Percentiles rank a stretch among this genome's conserved stretches.
Conservation (phyloP, 768 basidiomycete genomes). For the Kwoniella botswanensis region DNA sequence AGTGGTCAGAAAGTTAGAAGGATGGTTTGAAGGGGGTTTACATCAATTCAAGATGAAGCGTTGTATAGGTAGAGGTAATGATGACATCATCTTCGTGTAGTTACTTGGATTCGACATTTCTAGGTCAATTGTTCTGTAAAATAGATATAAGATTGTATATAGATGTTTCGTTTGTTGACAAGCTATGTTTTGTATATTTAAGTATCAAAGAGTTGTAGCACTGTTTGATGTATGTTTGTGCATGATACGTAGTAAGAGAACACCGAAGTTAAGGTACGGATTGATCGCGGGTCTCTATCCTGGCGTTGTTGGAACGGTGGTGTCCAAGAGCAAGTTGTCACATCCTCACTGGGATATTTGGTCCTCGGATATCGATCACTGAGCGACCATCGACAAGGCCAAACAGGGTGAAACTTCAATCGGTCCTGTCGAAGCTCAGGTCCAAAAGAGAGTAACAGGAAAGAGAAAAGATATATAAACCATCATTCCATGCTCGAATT, state of each 20-base stretch:
- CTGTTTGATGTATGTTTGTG: background rate
- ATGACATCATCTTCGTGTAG: background rate
- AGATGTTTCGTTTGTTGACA: background rate
- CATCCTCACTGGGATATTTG: no score
- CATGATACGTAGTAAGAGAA: background rate
- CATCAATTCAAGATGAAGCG: background rate
- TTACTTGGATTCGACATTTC: background rate
- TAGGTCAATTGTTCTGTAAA: background rate
- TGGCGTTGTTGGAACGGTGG: no score
- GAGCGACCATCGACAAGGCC: no score
- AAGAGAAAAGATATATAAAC: background rate
- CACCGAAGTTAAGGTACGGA: no score
- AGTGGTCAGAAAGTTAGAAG: slow-evolving; percentile 35
- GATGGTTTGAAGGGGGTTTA: slow-evolving; percentile 11
- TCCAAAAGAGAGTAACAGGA: background rate
- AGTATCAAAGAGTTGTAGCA: no score
- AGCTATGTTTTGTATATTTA: background rate
- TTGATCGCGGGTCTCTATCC: no score
- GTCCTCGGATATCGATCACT: no score
- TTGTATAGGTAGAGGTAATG: background rate
- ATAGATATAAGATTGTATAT: background rate
- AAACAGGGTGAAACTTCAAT: no score
- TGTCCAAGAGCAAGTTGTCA: no score
- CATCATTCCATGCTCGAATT: background rate
- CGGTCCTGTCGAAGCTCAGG: no score